These are phyloP conservation scores for Pichia phayaonensis DNA, from an alignment of 805 yeast species.

Conservation along the genomic window DNA sequence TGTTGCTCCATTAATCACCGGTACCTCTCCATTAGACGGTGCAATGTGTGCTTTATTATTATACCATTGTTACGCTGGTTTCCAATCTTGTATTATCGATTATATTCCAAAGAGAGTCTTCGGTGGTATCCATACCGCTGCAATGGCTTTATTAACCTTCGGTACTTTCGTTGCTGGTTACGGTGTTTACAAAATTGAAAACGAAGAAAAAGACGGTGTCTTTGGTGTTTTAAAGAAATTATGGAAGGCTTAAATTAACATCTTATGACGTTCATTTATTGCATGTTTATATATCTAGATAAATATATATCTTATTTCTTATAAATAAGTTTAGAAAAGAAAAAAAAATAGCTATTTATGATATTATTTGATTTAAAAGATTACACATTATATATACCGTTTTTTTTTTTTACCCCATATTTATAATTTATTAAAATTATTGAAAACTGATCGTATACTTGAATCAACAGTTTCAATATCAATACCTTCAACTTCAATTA, in stretches of 20 bases:
- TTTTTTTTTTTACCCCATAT: background rate
- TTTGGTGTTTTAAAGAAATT: conserved; percentile 33
- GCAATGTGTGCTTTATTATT: conserved; percentile 46
- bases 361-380: too few species aligned
- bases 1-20: conserved; percentile 52
- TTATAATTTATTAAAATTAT: background rate
- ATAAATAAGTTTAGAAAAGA: background rate
- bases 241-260: conserved; percentile 23
- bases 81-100: conserved; percentile 71
- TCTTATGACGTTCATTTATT: too few species aligned
- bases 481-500: background rate
- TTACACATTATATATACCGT: too few species aligned
- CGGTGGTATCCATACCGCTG: conserved; percentile 54
- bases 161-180: conserved; percentile 62
- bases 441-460: background rate
- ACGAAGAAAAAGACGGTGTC: conserved; percentile 58
- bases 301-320: background rate
- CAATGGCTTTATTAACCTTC: conserved; percentile 50
- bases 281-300: background rate
- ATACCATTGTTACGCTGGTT: conserved; percentile 63
- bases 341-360: background rate
- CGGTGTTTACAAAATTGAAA: conserved; percentile 66
- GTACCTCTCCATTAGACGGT: conserved; percentile 49
- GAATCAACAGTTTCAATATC: background rate
- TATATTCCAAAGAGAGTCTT: conserved; percentile 71